Evolutionary conservation across 805 yeast species (phyloP).

Genomic region (Babjeviella inositovora): DNA sequence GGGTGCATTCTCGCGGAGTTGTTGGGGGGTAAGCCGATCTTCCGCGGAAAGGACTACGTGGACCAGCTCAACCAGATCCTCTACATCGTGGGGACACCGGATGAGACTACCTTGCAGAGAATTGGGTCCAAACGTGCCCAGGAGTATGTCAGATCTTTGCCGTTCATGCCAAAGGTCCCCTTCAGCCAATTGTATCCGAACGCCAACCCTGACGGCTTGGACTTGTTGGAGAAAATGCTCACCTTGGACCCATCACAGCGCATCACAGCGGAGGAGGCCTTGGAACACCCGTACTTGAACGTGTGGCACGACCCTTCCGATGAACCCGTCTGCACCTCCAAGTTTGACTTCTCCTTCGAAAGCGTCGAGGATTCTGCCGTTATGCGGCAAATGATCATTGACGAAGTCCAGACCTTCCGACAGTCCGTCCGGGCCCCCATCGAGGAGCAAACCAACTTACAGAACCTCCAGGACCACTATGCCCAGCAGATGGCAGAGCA

Average conservation of each 20-base stretch:
- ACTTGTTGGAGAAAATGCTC: conserved; percentile 60
- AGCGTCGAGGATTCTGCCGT: conserved; percentile 62
- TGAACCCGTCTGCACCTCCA: conserved; percentile 68
- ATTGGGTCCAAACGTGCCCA: conserved; percentile 80
- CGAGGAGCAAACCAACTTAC: no score
- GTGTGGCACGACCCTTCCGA: conserved; percentile 91
- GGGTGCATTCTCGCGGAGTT: conserved; percentile 95
- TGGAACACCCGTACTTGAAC: conserved; percentile 74
- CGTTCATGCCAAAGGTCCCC: conserved; percentile 70
- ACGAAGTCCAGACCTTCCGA: conserved; percentile 68
- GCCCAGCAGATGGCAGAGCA: no score
- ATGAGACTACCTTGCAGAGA: conserved; percentile 24
- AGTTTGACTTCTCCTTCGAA: conserved; percentile 83
- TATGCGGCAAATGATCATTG: conserved; percentile 63
- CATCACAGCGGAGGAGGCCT: conserved; percentile 77
- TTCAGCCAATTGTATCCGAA: conserved; percentile 57
- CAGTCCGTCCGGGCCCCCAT: conserved; percentile 69
- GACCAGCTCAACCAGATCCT: conserved; percentile 86
- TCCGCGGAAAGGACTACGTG: conserved; percentile 91
- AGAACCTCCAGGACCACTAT: no score
- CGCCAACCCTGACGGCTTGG: conserved; percentile 80
- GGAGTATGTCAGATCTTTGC: conserved; percentile 76
- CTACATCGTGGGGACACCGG: conserved; percentile 84
- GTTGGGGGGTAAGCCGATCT: conserved; percentile 79
- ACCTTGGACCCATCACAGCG: conserved; percentile 79